Base-by-base conservation (phyloP, 2,329 filamentous ascomycete species). In the Alternaria metachromatica region DNA sequence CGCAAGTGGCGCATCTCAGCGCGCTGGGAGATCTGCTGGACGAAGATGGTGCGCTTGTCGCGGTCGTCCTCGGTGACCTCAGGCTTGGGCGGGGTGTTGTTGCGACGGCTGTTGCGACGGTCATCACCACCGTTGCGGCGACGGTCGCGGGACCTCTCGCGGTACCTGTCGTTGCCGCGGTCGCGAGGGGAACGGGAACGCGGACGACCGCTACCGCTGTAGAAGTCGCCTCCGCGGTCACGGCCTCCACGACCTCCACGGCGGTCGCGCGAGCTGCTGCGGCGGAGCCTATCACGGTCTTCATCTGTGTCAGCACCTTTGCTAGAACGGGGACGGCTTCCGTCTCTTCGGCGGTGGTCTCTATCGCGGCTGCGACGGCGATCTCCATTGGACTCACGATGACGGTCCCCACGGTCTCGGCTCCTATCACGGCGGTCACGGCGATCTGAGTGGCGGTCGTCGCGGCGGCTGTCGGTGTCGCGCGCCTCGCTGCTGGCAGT, bases 31-130 rank as follows among this genome's bases (percentile, higher is more conserved):
- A 99, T 91, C 83, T 99, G 96, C 85, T 99, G 96, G 59, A 99
- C 96, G 79, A 99, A 99, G 63, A 99, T 93, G 62, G 96, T 99
- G 75, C 96, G 92, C 74, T 93, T 91, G 83, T 99, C 96, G 77
- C 95, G 92, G 83, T 99, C 96, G 82, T 98, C 96, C 80, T 97
- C 94, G 74, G 92, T 97, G 64, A 92, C 88, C 77, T 92, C 89
- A 26, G 93, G 91, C 57, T 91, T 89, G 30, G 82, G 82, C 26
- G 60, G 60, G 7, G 85, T 85, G 66, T 80, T 80, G 56, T 74
- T 78, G 44, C 72, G 72, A 62, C 80, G 80, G 53, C 69, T 75
- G 54, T 67, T 64, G 46, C 78, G 75, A 63, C 86, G 85, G 67
- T 87, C 84, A 53, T 88, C 78, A 21, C 66, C 70, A 68, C 78